Base-by-base conservation (phyloP, 169 alveolate genomes). In the Babesia divergens region DNA sequence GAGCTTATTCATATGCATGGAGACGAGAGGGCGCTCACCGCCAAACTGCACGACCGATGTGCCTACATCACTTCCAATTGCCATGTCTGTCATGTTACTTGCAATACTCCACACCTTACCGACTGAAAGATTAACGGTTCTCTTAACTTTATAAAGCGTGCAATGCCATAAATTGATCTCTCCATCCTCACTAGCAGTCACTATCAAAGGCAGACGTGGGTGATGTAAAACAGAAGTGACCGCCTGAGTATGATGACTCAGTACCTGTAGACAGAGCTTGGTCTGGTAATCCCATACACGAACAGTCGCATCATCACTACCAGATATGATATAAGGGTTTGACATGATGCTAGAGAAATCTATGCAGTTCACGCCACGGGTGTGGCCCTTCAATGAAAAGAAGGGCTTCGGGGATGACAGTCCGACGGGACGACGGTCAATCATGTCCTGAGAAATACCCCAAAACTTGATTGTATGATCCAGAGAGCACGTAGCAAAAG, bases 271-370 rank as follows among this genome's bases (percentile, higher is more conserved):
- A 69, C 99, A 97, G 80, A 95, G 96, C 84, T 96, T 96, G 24
- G 99, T 96, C 82, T 96, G 97, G 74, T 95, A 97, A 72, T 97
- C 99, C 99, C 99, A 97, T 7, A 97, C 95, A 60, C 98, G 96
- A 16, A 97, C 95, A 9, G 97, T 92, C 59, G 90, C 85, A 83
- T 97, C 99, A 84, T 97, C 99, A 14, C 98, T 94, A 14, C 99
- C 99, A 22, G 98, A 92, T 28, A 96, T 94, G 40, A 97, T 71
- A 85, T 95, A 96, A 0, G 99, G 98, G 62, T 93, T 92, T 62
- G 96, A 98, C 58, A 93, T 94, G 44, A 89, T 77, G 64, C 79
- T 51, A 51, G 84, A 83, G 59, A 71, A 75, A 18, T 80, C 84
- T 43, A 98, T 92, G 79, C 98, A 93, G 74, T 98, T 98, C 29